Percentiles rank a stretch among this genome's conserved stretches.
phyloP scores from a whole-genome alignment of 2,329 filamentous ascomycete species.

The Zasmidium citrigriseum region DNA sequence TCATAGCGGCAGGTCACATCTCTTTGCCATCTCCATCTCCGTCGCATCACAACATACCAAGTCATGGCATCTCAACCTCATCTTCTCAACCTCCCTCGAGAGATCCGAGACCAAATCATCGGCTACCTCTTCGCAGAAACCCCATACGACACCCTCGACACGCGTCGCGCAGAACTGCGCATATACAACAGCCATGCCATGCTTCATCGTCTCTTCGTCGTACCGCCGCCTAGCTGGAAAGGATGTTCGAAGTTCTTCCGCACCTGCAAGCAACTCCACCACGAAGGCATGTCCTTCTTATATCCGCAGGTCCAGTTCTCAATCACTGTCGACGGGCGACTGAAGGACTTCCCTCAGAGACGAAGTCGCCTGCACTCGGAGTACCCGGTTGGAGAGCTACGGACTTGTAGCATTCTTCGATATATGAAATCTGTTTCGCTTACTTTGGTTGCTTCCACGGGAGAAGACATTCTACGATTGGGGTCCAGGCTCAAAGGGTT shows the following conservation, averaged over 20 bases:
- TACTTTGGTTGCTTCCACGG: background rate
- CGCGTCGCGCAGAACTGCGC: constrained; percentile 1
- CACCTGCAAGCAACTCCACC: constrained; percentile 2
- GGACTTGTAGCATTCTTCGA: background rate
- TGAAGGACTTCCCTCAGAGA: background rate
- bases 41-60: background rate
- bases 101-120: constrained; percentile 4
- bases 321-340: constrained; percentile 1
- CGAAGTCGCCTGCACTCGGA: constrained; percentile 8
- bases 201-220: constrained; percentile 1
- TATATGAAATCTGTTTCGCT: background rate
- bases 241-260: constrained; percentile 5
- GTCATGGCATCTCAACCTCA: background rate
- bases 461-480: background rate
- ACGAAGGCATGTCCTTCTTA: constrained; percentile 1
- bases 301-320: constrained; percentile 5
- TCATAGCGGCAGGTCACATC: too few species aligned
- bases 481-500: background rate
- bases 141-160: background rate
- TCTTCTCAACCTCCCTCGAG: background rate
- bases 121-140: constrained; percentile 1
- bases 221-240: constrained; percentile 10
- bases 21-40: too few species aligned
- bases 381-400: constrained; percentile 4
- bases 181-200: constrained; percentile 5